These are phyloP conservation scores for Xylaria grammica DNA, from an alignment of 495 filamentous ascomycete genomes.

Conservation along the genomic window DNA sequence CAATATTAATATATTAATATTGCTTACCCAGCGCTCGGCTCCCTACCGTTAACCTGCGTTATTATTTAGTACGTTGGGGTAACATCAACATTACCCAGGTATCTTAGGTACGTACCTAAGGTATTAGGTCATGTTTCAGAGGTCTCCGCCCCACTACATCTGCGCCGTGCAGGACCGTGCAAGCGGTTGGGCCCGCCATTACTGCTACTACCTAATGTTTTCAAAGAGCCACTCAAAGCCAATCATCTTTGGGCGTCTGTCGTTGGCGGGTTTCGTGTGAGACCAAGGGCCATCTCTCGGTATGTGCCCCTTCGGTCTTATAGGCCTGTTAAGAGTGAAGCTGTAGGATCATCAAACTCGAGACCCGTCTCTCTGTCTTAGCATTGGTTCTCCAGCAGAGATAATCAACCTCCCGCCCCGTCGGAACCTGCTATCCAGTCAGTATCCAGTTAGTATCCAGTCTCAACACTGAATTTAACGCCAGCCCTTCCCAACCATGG, in stretches of 20 bases:
- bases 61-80: no score
- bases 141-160: background rate
- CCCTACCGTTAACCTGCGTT: no score
- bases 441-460: no score
- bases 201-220: background rate
- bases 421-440: no score
- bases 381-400: background rate
- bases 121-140: conserved; percentile 4
- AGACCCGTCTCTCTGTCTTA: background rate
- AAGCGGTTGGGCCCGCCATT: background rate
- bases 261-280: conserved; percentile 18
- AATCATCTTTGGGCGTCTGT: conserved; percentile 11
- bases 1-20: no score
- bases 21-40: no score
- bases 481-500: conserved; percentile 3
- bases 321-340: no score
- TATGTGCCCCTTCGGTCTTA: background rate
- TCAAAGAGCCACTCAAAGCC: background rate
- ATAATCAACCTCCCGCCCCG: no score
- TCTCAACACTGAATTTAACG: background rate
- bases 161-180: background rate
- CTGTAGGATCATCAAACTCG: conserved; percentile 4
- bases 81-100: no score
- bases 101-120: background rate
- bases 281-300: background rate